These are phyloP conservation scores for Linnemannia zychae DNA, from an alignment of 192 early-diverging fungal genomes.

Conservation along the genomic window DNA sequence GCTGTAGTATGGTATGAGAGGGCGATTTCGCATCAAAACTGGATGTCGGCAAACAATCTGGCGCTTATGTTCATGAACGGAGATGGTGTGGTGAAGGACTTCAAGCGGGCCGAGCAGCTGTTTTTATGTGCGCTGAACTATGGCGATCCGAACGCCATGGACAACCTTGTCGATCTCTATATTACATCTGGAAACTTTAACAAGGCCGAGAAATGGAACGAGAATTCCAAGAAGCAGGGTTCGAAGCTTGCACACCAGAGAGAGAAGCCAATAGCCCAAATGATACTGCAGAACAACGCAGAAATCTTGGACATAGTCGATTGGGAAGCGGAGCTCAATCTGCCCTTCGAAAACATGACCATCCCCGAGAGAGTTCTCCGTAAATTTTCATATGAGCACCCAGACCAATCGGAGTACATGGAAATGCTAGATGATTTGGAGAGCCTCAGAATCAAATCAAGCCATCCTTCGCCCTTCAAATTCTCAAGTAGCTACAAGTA, in stretches of 20 bases:
- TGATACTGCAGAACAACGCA: slow-evolving; percentile 30
- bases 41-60: slow-evolving; percentile 48
- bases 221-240: slow-evolving; percentile 42
- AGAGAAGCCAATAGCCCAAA: slow-evolving; percentile 43
- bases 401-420: slow-evolving; percentile 34
- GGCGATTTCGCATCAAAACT: slow-evolving; percentile 41
- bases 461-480: slow-evolving; percentile 22
- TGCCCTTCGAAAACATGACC: slow-evolving; percentile 50
- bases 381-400: slow-evolving; percentile 39
- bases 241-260: slow-evolving; percentile 38
- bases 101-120: slow-evolving; percentile 42
- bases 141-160: slow-evolving; percentile 49
- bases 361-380: slow-evolving; percentile 41
- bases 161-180: slow-evolving; percentile 41
- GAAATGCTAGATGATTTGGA: slow-evolving; percentile 33
- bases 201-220: slow-evolving; percentile 51
- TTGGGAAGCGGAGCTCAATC: slow-evolving; percentile 44
- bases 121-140: slow-evolving; percentile 48
- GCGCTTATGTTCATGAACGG: slow-evolving; percentile 44
- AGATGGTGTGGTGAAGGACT: slow-evolving; percentile 45
- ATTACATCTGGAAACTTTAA: slow-evolving; percentile 41
- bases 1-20: slow-evolving; percentile 45
- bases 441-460: slow-evolving; percentile 37
- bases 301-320: slow-evolving; percentile 37
- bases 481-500: slow-evolving; percentile 36